Conservation (phyloP, 1,139 yeast genomes). For the Wickerhamomyces sp. region DNA sequence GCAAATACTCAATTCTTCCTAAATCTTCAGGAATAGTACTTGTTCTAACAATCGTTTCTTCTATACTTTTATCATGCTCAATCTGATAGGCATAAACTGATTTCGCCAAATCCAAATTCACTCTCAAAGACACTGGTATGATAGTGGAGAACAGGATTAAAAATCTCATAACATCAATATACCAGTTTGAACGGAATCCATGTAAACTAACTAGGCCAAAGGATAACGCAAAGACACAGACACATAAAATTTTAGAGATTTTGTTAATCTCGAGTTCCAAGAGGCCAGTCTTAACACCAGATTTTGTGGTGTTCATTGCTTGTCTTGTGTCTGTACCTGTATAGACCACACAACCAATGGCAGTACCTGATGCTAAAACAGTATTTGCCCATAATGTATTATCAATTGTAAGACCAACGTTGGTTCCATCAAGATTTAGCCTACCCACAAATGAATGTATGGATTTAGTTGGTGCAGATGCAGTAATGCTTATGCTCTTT, state of each 20-base stretch:
- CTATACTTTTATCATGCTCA: slow-evolving; percentile 77
- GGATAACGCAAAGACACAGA: slow-evolving; percentile 77
- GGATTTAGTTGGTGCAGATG: slow-evolving; percentile 75
- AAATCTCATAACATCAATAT: slow-evolving; percentile 83
- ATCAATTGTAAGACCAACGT: slow-evolving; percentile 74
- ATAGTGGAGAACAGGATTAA: slow-evolving; percentile 89
- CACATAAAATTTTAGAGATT: slow-evolving; percentile 83
- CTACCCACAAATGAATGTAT: slow-evolving; percentile 82
- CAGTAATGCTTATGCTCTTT: slow-evolving; percentile 51
- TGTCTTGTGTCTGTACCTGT: slow-evolving; percentile 95
- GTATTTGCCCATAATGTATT: slow-evolving; percentile 98
- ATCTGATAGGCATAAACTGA: slow-evolving; percentile 95
- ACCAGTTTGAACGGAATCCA: slow-evolving; percentile 80
- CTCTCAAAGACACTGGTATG: slow-evolving; percentile 93
- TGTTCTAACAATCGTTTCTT: slow-evolving; percentile 89
- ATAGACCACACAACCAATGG: slow-evolving; percentile 81
- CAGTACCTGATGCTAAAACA: slow-evolving; percentile 89
- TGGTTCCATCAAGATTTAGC: slow-evolving; percentile 48
- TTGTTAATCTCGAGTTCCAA: slow-evolving; percentile 87
- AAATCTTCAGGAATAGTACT: slow-evolving; percentile 97
- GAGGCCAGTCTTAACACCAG: slow-evolving; percentile 89
- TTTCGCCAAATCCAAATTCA: slow-evolving; percentile 91
- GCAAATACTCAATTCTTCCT: slow-evolving; percentile 88
- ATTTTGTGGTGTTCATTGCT: slow-evolving; percentile 83
- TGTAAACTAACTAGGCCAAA: slow-evolving; percentile 72